Base-by-base conservation (phyloP, 2,329 filamentous ascomycete genomes). In the Aspergillus tubingensis region DNA sequence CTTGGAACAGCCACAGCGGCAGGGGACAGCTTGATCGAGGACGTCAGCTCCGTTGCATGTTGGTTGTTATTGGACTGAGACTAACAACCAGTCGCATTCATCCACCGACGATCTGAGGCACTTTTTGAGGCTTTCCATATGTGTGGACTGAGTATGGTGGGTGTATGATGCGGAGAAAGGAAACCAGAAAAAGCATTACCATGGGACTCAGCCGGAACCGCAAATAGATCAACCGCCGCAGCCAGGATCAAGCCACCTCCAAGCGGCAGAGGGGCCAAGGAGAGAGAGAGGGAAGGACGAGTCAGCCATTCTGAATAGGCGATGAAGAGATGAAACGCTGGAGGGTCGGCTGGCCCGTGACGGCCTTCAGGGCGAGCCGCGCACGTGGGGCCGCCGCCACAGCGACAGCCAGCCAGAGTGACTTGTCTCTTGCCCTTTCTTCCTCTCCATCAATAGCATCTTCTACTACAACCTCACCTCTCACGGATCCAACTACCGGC, bases 1-100 rank as follows among this genome's bases (percentile, higher is more conserved):
- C 25, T 47, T 44, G 53, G 53, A 55, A 55, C 53, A 32, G 39
- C 39, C 39, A 47, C 53, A 55, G 19, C 53, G 39, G 17, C 39
- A 25, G 53, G 41, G 27, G 27, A n/a, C 53, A 30, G 25, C 25
- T 54, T 11, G 15, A 52, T 15, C 8, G 17, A 17, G 32, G 30
- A 38, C 27, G 13, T 52, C 25, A 52, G 32, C 21, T 30, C 23
- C 47, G 13, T 19, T 30, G 47, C 10, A 21, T 15, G 5, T 5
- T 50, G 47, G 15, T 32, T 15, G 13, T 17, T 13, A 53, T 41
- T 44, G 39, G n/a, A 15, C 15, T 36, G 53, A 44, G n/a, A 44
- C 15, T 54, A 43, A 15, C 52, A 19, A 19, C 11, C n/a, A 21
- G 19, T 19, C 10, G 36, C n/a, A 25, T 11, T n/a, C 19, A 32